Evolutionary conservation across 2,329 filamentous ascomycete genomes (phyloP).

Genomic region (Seiridium unicorne): DNA sequence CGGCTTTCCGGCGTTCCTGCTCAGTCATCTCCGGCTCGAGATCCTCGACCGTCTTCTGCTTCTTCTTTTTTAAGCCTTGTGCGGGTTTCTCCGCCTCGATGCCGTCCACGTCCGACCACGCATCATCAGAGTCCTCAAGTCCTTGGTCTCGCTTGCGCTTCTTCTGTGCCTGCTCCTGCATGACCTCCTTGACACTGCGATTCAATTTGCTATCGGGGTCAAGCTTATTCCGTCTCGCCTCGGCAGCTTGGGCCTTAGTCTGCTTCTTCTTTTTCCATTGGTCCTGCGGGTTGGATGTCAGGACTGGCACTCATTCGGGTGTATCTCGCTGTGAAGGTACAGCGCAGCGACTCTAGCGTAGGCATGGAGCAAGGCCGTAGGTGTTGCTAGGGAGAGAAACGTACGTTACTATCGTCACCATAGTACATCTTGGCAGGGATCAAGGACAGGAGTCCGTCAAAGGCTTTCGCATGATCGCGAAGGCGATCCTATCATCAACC

Average conservation of each 20-base stretch:
- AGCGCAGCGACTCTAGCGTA: too few species aligned
- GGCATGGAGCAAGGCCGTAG: not conserved
- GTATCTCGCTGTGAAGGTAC: too few species aligned
- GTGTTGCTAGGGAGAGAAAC: constrained; percentile 32
- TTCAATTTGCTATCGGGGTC: constrained; percentile 84
- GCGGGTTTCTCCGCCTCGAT: constrained; percentile 60
- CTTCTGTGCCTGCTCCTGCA: constrained; percentile 75
- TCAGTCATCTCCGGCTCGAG: constrained; percentile 32
- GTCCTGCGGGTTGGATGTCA: constrained; percentile 53
- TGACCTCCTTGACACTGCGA: constrained; percentile 82
- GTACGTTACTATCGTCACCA: constrained; percentile 78
- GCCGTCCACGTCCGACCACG: constrained; percentile 43
- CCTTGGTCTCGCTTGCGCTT: constrained; percentile 68
- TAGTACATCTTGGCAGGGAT: constrained; percentile 93
- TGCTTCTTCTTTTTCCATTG: constrained; percentile 97
- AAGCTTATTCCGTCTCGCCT: constrained; percentile 83
- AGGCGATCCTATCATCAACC: constrained; percentile 47
- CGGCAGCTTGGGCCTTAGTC: constrained; percentile 81
- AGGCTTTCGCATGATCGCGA: constrained; percentile 66
- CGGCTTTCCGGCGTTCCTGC: constrained; percentile 44
- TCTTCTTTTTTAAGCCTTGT: constrained; percentile 62
- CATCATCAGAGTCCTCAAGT: constrained; percentile 44
- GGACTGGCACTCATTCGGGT: not conserved
- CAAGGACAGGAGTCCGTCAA: constrained; percentile 81
- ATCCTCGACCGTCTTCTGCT: constrained; percentile 46